A percentile compares a stretch with the other conserved stretches of the same genome.
Evolutionary conservation across 192 early-diverging fungal genomes (phyloP).

Genomic region (Spizellomyces punctatus): DNA sequence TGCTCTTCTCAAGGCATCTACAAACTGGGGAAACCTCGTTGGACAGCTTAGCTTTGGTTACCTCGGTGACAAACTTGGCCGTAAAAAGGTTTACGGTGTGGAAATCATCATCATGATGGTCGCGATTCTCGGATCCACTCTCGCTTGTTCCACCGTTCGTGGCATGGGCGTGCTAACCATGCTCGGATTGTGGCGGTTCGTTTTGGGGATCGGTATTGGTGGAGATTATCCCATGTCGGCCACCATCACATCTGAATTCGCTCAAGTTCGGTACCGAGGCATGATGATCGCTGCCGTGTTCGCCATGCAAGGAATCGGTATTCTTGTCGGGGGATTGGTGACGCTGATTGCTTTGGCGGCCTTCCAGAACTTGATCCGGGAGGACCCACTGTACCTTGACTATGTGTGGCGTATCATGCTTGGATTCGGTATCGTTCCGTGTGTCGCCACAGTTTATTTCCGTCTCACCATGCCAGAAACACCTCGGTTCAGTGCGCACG

Average conservation of each 20-base stretch:
- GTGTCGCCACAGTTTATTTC: slow-evolving; percentile 84
- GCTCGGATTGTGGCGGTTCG: slow-evolving; percentile 85
- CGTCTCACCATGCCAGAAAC: slow-evolving; percentile 90
- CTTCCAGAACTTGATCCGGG: slow-evolving; percentile 69
- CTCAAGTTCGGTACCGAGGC: slow-evolving; percentile 77
- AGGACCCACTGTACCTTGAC: slow-evolving; percentile 66
- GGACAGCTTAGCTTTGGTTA: slow-evolving; percentile 91
- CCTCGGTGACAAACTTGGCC: slow-evolving; percentile 86
- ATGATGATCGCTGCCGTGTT: slow-evolving; percentile 88
- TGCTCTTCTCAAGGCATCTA: slow-evolving; percentile 84
- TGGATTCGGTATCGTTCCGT: slow-evolving; percentile 84
- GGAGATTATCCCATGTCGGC: slow-evolving; percentile 96
- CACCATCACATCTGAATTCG: slow-evolving; percentile 92
- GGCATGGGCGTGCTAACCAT: slow-evolving; percentile 71
- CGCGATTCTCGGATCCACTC: slow-evolving; percentile 77
- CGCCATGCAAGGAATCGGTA: slow-evolving; percentile 93
- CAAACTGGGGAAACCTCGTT: slow-evolving; percentile 85
- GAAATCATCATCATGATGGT: slow-evolving; percentile 90
- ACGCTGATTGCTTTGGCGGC: slow-evolving; percentile 71
- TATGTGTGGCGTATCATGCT: slow-evolving; percentile 91
- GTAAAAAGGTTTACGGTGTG: slow-evolving; percentile 87
- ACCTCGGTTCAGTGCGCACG: slow-evolving; percentile 80
- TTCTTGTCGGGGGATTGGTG: slow-evolving; percentile 77
- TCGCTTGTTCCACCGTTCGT: slow-evolving; percentile 68
- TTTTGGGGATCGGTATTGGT: slow-evolving; percentile 93